Evolutionary conservation across 1,284 basidiomycete genomes (phyloP), one percentile per base, ranked within the genome.

Genomic region (Leccinum pachyderme): DNA sequence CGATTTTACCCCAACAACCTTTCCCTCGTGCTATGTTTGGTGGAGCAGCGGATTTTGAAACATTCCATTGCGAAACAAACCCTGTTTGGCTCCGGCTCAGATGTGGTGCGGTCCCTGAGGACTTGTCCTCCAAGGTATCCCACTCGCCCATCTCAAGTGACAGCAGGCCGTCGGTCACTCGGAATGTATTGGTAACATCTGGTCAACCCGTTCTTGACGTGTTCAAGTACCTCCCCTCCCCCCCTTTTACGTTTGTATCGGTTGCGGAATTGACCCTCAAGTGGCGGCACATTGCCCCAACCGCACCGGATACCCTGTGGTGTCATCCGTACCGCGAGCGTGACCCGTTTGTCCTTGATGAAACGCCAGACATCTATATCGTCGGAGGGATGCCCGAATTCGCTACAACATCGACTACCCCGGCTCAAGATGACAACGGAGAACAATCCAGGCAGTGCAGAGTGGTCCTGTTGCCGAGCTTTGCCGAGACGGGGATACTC

Each of bases 261-360:
- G 82, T 98, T 64, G 85, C 93, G 3, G 80, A 84, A 60, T 80
- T 87, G 48, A 95, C 93, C 13, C 78, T 99, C 11, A 84, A 82
- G 65, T 99, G 95, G 97, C 81, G 93, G 58, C 97, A 99, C 73
- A 83, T 98, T 63, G 96, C 97, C 9, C 97, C 97, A 0, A 99
- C 96, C 1, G 95, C 96, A 12, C 97, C 97, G 12, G 97, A 99
- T 72, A 99, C 97, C 1, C 80, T 99, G 2, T 98, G 95, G 94
- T 98, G 96, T 67, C 96, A 98, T 70, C 97, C 97, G 8, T 98
- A 91, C 75, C 86, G 91, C 51, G 80, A 84, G 37, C 75, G 77
- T 8, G 97, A 99, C 70, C 97, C 97, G 0, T 99, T 99, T 73
- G 80, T 98, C 54, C 78, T 99, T 39, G 71, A 77, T 27, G 80